These are phyloP conservation scores for Pseudoscleropodium purum DNA, from an alignment of 225 moss, liverwort and hornwort species.

Conservation along the genomic window DNA sequence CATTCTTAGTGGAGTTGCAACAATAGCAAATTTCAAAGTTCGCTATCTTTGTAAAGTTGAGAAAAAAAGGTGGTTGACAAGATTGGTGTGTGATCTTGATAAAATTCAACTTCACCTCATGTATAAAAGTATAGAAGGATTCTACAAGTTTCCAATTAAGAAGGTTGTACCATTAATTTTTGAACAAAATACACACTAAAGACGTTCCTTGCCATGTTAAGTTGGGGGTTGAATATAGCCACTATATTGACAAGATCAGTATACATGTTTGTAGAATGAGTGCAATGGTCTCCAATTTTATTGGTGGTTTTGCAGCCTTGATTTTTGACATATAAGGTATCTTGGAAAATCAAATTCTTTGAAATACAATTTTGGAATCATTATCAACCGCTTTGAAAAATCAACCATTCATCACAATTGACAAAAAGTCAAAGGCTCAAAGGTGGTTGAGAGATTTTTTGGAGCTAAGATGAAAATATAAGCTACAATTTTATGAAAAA, in stretches of 20 bases:
- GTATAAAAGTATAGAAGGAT: not conserved
- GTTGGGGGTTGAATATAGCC: not conserved
- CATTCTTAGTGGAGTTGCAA: not conserved
- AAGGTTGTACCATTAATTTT: not conserved
- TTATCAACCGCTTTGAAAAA: not conserved
- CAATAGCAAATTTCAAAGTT: not conserved
- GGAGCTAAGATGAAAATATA: no score
- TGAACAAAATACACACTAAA: not conserved
- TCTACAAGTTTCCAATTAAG: not conserved
- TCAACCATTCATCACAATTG: no score
- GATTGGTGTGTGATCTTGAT: not conserved
- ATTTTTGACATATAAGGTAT: not conserved
- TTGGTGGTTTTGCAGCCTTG: not conserved
- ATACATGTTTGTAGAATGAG: not conserved
- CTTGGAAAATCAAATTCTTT: not conserved
- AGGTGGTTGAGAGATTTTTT: no score
- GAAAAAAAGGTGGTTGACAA: not conserved
- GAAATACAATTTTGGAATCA: accelerated
- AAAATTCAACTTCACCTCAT: not conserved
- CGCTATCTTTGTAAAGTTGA: not conserved
- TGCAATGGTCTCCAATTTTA: not conserved
- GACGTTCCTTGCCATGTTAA: not conserved
- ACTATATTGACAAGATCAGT: not conserved
- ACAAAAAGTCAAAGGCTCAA: no score
- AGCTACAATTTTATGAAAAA: no score